Base-by-base conservation (phyloP, 495 filamentous ascomycete species). In the Penicillium coffeae region DNA sequence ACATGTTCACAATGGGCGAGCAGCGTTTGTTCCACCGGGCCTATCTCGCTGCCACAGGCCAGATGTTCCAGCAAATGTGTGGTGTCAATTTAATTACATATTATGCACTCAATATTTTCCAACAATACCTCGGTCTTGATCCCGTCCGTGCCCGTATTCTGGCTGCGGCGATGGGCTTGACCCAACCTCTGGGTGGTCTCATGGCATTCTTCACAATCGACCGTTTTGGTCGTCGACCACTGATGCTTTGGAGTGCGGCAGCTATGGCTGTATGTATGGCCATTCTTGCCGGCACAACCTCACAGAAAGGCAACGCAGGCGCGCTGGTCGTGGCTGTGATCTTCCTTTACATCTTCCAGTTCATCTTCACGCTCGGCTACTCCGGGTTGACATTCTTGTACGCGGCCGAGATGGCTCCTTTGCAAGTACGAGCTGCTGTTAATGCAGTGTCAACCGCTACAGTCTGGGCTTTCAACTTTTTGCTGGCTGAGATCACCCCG, bases 131-230 rank as follows among this genome's bases (percentile, higher is more conserved):
- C 30, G 69, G 72, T 2, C 61, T 85, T 10, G 65, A 65, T 20
- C 86, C 93, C 55, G 78, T 95, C 40, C 88, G 91, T 63, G 89
- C 91, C 0, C 90, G 88, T 44, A 69, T 95, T 3, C 68, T 92
- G 0, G 85, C 86, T n/a, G 88, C 86, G 27, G 74, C 88, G 6
- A 89, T 88, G 74, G 85, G 85, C 72, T 69, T 90, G 8, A 81
- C 87, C 7, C 90, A 89, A 59, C 74, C 84, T 10, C 78, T 89
- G 55, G 87, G 84, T 48, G 85, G 88, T 1, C 84, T 83, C 0
- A 69, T 80, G 4, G 89, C 85, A 3, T 88, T 85, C 80, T 88
- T 87, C 68, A 78, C 85, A 39, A 87, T 91, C 50, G 87, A 91
- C 66, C 77, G 85, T 1, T 76, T 84, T 12, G 87, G 87, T 27